A percentile compares a stretch with the other conserved stretches of the same genome.
Conservation (phyloP, 495 filamentous ascomycete species). For the Trichoderma orchidacearum region DNA sequence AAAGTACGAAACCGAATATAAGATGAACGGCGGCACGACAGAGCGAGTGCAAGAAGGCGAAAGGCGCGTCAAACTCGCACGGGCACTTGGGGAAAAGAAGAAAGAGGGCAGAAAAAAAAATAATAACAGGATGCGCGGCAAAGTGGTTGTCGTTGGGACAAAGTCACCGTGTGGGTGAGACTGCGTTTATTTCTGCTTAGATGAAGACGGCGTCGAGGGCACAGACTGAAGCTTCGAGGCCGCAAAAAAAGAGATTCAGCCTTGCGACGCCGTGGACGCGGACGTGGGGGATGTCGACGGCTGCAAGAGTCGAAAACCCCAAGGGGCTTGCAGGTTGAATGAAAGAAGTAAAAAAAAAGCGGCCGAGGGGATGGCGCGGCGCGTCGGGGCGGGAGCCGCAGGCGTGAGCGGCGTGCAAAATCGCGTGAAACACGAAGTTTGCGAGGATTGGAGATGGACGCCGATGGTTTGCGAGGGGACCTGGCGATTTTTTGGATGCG, state of each 20-base stretch:
- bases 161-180: not conserved
- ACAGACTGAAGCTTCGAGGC: not conserved
- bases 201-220: not conserved
- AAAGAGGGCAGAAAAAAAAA: not conserved
- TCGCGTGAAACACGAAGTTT: slow-evolving; percentile 27
- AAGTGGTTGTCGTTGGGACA: not conserved
- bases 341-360: not conserved
- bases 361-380: slow-evolving; percentile 1
- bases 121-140: not conserved
- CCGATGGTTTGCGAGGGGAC: slow-evolving; percentile 37
- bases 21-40: not conserved
- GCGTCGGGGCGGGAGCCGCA: slow-evolving; percentile 3
- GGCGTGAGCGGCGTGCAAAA: slow-evolving; percentile 16
- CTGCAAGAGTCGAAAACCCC: not conserved
- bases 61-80: not conserved
- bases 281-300: not conserved
- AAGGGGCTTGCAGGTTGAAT: not conserved
- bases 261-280: not conserved
- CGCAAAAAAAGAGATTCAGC: not conserved
- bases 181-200: not conserved
- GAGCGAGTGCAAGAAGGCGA: too few species aligned
- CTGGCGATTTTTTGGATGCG: slow-evolving; percentile 43
- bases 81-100: too few species aligned
- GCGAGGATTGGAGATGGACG: slow-evolving; percentile 29
- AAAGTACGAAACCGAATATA: not conserved